phyloP scores from a whole-genome alignment of 2,329 filamentous ascomycete genomes.

The Pyricularia sp. region DNA sequence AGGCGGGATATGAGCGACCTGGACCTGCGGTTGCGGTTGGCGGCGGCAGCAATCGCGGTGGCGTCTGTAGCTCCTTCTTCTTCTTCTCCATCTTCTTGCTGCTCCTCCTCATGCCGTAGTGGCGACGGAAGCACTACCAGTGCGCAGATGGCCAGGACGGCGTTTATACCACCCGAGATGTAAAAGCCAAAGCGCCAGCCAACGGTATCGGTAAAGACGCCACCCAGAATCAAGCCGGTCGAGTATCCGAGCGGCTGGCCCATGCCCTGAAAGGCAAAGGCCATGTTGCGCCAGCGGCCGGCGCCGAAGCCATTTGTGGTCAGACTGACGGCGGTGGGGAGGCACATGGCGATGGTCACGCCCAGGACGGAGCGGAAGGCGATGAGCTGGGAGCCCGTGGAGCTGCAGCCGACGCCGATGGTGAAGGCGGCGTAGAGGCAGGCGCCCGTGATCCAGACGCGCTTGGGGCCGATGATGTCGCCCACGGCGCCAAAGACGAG shows the following conservation, averaged over 20 bases:
- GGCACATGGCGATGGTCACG: slow-evolving; percentile 25
- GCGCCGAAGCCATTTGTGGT: slow-evolving; percentile 26
- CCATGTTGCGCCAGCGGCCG: slow-evolving; percentile 27
- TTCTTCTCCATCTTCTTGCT: neutral
- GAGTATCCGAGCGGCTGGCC: slow-evolving; percentile 37
- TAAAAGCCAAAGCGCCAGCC: slow-evolving; percentile 36
- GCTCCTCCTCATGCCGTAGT: slow-evolving; percentile 6
- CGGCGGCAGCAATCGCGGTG: neutral
- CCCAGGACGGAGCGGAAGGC: slow-evolving; percentile 25
- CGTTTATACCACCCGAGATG: slow-evolving; percentile 25
- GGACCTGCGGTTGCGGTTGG: neutral
- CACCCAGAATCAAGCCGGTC: slow-evolving; percentile 26
- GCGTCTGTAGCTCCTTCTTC: neutral
- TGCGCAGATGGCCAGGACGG: slow-evolving; percentile 23
- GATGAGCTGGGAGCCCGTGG: slow-evolving; percentile 26
- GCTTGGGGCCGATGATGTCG: slow-evolving; percentile 25
- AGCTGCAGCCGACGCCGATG: slow-evolving; percentile 21
- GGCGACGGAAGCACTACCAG: slow-evolving; percentile 24
- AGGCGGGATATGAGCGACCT: slow-evolving; percentile 10
- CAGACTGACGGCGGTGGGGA: slow-evolving; percentile 26
- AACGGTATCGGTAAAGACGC: neutral
- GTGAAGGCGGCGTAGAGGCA: slow-evolving; percentile 15
- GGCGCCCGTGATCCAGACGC: slow-evolving; percentile 10
- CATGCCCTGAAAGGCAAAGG: slow-evolving; percentile 34
- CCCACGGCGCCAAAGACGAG: slow-evolving; percentile 26